These are phyloP conservation scores for Nicotiana tabacum DNA, from an alignment of 257 asterid species.

Conservation along the genomic window DNA sequence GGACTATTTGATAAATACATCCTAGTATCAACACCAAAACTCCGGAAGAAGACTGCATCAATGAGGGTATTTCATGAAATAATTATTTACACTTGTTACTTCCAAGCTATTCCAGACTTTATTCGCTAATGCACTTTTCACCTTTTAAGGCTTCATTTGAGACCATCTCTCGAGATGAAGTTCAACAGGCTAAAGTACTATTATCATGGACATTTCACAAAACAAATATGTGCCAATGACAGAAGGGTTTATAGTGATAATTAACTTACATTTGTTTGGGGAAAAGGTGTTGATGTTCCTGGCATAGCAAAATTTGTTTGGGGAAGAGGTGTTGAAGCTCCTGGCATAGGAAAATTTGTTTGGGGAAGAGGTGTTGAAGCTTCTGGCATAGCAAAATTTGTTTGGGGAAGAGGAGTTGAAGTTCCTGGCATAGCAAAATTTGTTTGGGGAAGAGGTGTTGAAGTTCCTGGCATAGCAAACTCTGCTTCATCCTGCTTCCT, in stretches of 20 bases:
- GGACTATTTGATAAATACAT: neutral
- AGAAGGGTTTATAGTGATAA: neutral
- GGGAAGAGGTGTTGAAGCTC: too few species aligned
- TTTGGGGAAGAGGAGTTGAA: too few species aligned
- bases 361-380: too few species aligned
- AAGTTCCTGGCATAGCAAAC: slow-evolving; percentile 29
- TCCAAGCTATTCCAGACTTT: neutral
- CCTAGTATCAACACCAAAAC: neutral
- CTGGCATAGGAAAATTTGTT: too few species aligned
- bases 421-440: neutral
- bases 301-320: too few species aligned
- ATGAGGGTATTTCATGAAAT: neutral
- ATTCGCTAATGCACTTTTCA: neutral
- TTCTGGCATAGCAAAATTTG: too few species aligned
- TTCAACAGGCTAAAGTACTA: neutral
- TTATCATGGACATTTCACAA: neutral
- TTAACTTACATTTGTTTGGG: slow-evolving; percentile 42
- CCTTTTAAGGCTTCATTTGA: neutral
- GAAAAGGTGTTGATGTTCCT: too few species aligned
- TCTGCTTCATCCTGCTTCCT: slow-evolving; percentile 27
- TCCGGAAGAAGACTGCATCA: neutral
- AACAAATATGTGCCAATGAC: neutral
- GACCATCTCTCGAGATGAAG: neutral
- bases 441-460: slow-evolving; percentile 28
- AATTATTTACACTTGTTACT: neutral